phyloP scores from a whole-genome alignment of 768 basidiomycete genomes.

The Cytidiella melzeri region DNA sequence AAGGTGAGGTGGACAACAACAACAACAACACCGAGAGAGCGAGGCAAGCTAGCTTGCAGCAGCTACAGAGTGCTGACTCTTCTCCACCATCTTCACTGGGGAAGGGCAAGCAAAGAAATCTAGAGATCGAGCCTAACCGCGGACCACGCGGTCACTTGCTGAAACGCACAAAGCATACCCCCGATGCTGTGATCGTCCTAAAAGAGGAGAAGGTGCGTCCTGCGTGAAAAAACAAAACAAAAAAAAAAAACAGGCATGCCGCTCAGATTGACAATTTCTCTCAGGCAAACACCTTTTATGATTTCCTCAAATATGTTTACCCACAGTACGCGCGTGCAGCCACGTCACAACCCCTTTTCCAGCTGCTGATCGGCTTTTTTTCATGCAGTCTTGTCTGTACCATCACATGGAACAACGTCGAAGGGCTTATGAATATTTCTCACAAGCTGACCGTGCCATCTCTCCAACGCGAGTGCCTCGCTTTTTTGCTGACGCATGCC shows the following conservation, averaged over 20 bases:
- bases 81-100: conserved; percentile 6
- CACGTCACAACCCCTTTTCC: not conserved
- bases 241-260: too few relatives aligned
- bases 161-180: conserved; percentile 27
- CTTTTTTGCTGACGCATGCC: conserved; percentile 87
- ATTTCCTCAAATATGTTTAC: conserved; percentile 90
- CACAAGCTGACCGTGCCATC: conserved; percentile 83
- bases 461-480: conserved; percentile 75
- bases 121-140: conserved; percentile 11
- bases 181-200: conserved; percentile 83
- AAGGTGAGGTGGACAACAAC: conserved; percentile 24
- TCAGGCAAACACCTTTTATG: conserved; percentile 82
- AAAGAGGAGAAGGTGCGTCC: conserved; percentile 75
- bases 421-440: conserved; percentile 84
- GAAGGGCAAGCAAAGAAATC: conserved; percentile 14
- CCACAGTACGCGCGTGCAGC: conserved; percentile 61
- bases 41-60: conserved; percentile 50
- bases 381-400: conserved; percentile 72
- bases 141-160: conserved; percentile 8
- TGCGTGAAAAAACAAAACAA: not conserved
- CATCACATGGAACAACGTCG: conserved; percentile 94
- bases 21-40: conserved; percentile 20
- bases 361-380: conserved; percentile 7
- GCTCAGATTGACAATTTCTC: not conserved
- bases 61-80: conserved; percentile 39